Base-by-base conservation (phyloP, 345 rosid species). In the Boechera divaricarpa region DNA sequence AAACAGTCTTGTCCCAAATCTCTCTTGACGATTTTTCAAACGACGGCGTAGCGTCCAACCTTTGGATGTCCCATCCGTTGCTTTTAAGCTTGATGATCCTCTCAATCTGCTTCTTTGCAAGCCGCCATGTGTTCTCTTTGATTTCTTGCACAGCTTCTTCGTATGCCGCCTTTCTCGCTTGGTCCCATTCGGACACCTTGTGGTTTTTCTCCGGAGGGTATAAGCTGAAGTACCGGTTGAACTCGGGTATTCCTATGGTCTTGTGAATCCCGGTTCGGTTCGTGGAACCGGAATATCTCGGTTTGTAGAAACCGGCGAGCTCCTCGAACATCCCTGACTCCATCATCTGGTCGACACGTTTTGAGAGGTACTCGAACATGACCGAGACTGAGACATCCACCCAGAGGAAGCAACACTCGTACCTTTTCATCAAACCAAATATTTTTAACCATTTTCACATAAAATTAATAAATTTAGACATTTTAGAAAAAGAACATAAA, bases 381-480 rank as follows among this genome's bases (percentile, higher is more conserved):
- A 90, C 84, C 1, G 91, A 85, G 78, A 79, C 79, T 28, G 88
- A 84, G 2, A 89, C 93, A 29, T 94, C 95, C 16, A 94, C 84
- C 91, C 97, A 74, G 12, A 95, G 69, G 73, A 95, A 88, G 76
- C 98, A 89, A 44, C 98, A 95, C 57, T 86, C 56, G 80, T 90
- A 95, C 77, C 81, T 67, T 36, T 48, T 44, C 24, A 70, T 38
- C 72, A 56, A 44, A 52, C 10, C 41, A 42, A 61, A 31, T 31
- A 3, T 31, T 31, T 31, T 31, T 3, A 31, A 31, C 32, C 32
- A 31, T 31, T 31, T 31, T 31, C 32, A 31, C 32, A 21, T 21
- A 21, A 21, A 21, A 21, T 21, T 21, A 21, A 21, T 21, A 21
- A 21, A 21, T 21, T 21, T 21, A 21, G 24, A 21, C 24, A 21